Conservation (phyloP, 2,329 filamentous ascomycete species). For the Colletotrichum neosansevieriae region DNA sequence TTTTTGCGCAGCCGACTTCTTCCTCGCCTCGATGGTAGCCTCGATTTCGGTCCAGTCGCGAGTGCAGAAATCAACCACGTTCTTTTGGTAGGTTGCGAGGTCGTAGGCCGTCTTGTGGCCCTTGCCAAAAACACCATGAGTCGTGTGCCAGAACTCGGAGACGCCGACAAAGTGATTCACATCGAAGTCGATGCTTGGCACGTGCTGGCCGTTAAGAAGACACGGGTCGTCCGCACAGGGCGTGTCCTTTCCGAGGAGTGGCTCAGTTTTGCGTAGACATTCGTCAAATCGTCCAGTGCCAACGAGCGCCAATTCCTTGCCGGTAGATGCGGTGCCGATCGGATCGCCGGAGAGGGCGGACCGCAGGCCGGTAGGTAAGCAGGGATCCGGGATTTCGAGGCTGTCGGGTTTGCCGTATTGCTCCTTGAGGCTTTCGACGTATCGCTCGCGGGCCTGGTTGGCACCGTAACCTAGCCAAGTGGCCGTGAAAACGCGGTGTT, state of each 20-base stretch:
- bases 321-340: conserved; percentile 52
- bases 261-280: conserved; percentile 84
- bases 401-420: conserved; percentile 69
- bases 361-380: conserved; percentile 82
- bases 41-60: conserved; percentile 85
- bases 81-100: conserved; percentile 87
- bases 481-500: conserved; percentile 93
- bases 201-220: conserved; percentile 89
- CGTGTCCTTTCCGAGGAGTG: conserved; percentile 88
- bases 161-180: conserved; percentile 98
- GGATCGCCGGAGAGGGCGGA: conserved; percentile 78
- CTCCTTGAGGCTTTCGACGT: conserved; percentile 81
- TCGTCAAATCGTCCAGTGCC: conserved; percentile 91
- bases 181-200: conserved; percentile 95
- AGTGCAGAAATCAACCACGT: conserved; percentile 87
- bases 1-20: conserved; percentile 82
- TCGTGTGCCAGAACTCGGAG: conserved; percentile 99
- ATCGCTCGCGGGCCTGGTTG: conserved; percentile 88
- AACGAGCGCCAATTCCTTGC: conserved; percentile 68
- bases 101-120: conserved; percentile 83
- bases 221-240: conserved; percentile 87
- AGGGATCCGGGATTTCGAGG: conserved; percentile 87
- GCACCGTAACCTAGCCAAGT: conserved; percentile 99
- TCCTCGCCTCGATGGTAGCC: conserved; percentile 70
- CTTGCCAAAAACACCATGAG: conserved; percentile 90